phyloP scores from a whole-genome alignment of 768 basidiomycete genomes.

The Trichaptum fuscoviolaceum region DNA sequence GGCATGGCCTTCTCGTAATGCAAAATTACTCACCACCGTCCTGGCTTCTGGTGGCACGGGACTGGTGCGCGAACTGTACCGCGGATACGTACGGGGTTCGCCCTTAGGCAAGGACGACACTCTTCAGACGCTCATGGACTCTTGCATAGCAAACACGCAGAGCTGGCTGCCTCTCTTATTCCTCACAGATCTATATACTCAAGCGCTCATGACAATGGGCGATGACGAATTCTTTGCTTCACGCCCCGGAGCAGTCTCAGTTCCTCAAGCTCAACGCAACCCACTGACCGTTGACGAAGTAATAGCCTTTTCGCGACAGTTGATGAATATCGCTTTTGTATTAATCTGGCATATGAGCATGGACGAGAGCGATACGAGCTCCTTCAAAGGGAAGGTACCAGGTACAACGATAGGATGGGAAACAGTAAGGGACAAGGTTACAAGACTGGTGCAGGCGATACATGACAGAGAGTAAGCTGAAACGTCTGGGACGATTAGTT shows the following conservation, averaged over 20 bases:
- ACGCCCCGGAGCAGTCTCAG: conserved; percentile 17
- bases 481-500: not conserved
- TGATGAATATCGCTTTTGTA: conserved; percentile 80
- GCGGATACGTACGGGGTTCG: conserved; percentile 56
- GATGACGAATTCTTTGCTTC: conserved; percentile 93
- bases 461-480: conserved; percentile 80
- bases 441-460: conserved; percentile 72
- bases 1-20: conserved; percentile 56
- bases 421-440: conserved; percentile 67
- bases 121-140: conserved; percentile 2
- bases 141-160: conserved; percentile 39
- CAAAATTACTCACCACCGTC: conserved; percentile 51
- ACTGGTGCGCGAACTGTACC: conserved; percentile 70
- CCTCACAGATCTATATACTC: conserved; percentile 75
- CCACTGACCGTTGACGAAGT: conserved; percentile 83
- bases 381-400: conserved; percentile 24
- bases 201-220: conserved; percentile 83
- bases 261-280: conserved; percentile 44
- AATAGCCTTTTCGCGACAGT: conserved; percentile 61
- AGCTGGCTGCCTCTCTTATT: conserved; percentile 72
- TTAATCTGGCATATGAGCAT: conserved; percentile 64
- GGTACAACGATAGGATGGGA: conserved; percentile 53
- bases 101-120: conserved; percentile 55
- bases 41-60: conserved; percentile 50
- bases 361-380: conserved; percentile 31